phyloP scores from a whole-genome alignment of 306 rosid genomes.

The Trifolium subterraneum region DNA sequence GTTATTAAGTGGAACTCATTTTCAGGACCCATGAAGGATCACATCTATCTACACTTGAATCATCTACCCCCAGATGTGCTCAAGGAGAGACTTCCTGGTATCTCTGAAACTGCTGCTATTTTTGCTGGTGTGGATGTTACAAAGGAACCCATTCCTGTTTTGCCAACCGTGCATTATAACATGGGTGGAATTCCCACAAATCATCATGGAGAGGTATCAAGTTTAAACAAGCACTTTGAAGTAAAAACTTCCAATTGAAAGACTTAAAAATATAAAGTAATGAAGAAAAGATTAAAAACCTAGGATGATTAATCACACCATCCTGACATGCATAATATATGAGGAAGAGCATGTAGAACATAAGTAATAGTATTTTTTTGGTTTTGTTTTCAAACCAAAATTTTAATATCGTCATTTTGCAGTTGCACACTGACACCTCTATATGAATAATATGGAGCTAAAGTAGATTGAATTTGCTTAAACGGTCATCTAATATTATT shows the following conservation, averaged over 20 bases:
- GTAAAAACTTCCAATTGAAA: conserved; percentile 5
- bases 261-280: background rate
- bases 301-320: conserved; percentile 15
- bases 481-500: conserved; percentile 26
- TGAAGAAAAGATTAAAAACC: conserved; percentile 13
- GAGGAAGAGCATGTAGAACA: conserved; percentile 8
- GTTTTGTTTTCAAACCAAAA: conserved; percentile 9
- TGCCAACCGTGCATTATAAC: conserved; percentile 97
- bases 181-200: conserved; percentile 99
- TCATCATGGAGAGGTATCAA: conserved; percentile 84
- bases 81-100: conserved; percentile 99
- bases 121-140: conserved; percentile 99
- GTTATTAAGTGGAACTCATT: conserved; percentile 34
- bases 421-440: conserved; percentile 3
- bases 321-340: conserved; percentile 18
- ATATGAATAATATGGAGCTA: conserved; percentile 29
- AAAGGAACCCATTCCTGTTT: conserved; percentile 95
- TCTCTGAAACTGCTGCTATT: conserved; percentile 99
- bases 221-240: conserved; percentile 16
- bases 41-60: conserved; percentile 96
- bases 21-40: conserved; percentile 97
- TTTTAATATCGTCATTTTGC: conserved; percentile 9
- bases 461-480: conserved; percentile 25
- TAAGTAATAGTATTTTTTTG: background rate
- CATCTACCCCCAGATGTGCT: conserved; percentile 99